Conservation (phyloP, 768 basidiomycete genomes). For the Amanita jacksonii region DNA sequence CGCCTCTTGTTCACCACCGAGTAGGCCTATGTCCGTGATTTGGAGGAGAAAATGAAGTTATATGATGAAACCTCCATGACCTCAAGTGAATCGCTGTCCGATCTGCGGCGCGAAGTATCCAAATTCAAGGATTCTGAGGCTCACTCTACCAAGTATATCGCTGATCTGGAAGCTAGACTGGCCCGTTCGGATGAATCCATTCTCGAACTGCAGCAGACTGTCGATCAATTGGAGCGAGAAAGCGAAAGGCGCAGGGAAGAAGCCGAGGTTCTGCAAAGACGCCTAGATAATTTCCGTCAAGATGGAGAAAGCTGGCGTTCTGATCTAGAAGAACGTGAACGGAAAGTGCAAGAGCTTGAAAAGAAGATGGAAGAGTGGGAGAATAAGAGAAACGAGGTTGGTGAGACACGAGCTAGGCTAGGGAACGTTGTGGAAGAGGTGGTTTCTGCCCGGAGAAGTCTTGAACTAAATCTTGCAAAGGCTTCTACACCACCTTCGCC, state of each 20-base stretch:
- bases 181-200: conserved; percentile 73
- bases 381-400: conserved; percentile 56
- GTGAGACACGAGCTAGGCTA: conserved; percentile 56
- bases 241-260: conserved; percentile 65
- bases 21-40: conserved; percentile 86
- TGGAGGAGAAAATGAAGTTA: conserved; percentile 85
- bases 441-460: conserved; percentile 54
- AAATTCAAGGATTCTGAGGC: conserved; percentile 70
- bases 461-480: conserved; percentile 41
- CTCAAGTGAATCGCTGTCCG: conserved; percentile 71
- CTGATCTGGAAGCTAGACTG: conserved; percentile 78
- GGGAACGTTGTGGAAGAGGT: conserved; percentile 63
- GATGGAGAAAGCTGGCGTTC: conserved; percentile 78
- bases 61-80: conserved; percentile 73
- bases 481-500: conserved; percentile 16
- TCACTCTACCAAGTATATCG: conserved; percentile 69
- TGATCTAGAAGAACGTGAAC: conserved; percentile 80
- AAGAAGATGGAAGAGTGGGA: conserved; percentile 73
- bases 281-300: conserved; percentile 56
- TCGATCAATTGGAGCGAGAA: conserved; percentile 73
- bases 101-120: conserved; percentile 75
- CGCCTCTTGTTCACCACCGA: conserved; percentile 10
- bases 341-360: conserved; percentile 67
- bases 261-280: conserved; percentile 58
- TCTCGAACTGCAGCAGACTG: conserved; percentile 52